Conservation (phyloP, 495 filamentous ascomycete species). For the Clavariopsis aquatica region DNA sequence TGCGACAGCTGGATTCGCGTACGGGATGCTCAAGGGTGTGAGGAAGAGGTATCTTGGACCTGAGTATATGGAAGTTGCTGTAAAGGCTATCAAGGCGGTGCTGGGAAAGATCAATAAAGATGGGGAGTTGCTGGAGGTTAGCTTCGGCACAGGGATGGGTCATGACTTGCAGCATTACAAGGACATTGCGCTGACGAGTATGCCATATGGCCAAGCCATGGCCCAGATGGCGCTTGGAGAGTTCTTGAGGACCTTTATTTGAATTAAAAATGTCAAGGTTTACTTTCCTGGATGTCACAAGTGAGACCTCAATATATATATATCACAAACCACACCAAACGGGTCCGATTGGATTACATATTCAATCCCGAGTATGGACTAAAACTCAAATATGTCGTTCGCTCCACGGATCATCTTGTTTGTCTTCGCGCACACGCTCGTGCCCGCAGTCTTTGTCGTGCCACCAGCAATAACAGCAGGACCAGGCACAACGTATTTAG, state of each 20-base stretch:
- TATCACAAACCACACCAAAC: too few relatives aligned
- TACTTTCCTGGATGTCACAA: too few relatives aligned
- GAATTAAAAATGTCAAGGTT: neutral
- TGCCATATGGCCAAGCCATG: conserved; percentile 81
- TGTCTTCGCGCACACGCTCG: conserved; percentile 7
- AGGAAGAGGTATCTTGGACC: conserved; percentile 65
- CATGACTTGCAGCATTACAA: conserved; percentile 66
- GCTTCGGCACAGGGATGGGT: conserved; percentile 75
- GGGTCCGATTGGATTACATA: neutral
- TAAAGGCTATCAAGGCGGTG: conserved; percentile 62
- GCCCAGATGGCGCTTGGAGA: conserved; percentile 71
- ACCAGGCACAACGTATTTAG: conserved; percentile 50
- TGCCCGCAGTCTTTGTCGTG: conserved; percentile 13
- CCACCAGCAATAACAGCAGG: conserved; percentile 24
- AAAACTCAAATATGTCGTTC: conserved; percentile 17
- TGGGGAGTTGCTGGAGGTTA: conserved; percentile 68
- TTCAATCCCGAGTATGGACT: neutral
- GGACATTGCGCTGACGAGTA: conserved; percentile 66
- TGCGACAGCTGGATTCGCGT: conserved; percentile 75
- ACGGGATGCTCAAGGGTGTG: conserved; percentile 69
- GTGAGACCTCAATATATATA: too few relatives aligned
- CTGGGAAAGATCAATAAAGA: conserved; percentile 58
- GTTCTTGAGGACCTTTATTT: conserved; percentile 56
- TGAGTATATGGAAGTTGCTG: conserved; percentile 53
- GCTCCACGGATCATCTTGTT: conserved; percentile 24